Base-by-base conservation (phyloP, 768 basidiomycete species). In the Leucogyrophana mollusca region DNA sequence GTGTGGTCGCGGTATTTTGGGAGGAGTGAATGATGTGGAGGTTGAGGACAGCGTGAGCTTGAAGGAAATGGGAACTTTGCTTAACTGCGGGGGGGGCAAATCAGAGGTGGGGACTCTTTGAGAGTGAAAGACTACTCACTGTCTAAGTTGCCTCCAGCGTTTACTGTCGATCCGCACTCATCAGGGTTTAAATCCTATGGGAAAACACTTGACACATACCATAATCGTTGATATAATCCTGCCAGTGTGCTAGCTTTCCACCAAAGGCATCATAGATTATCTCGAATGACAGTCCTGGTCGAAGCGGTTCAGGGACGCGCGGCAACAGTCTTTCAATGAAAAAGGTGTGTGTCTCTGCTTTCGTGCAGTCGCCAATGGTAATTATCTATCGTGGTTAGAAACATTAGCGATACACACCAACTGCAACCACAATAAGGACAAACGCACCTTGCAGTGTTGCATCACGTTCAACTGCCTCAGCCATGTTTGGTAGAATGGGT, bases 1-100 rank as follows among this genome's bases (percentile, higher is more conserved):
- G 64, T 50, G 52, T 65, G 17, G 48, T 66, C 3, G 67, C 62
- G 0, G 76, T 60, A 1, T 80, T 66, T 58, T 90, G 86, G 2
- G 85, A 84, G 2, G 88, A 85, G 56, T 92, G 89, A 43, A 93
- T 87, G 61, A 93, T 86, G 60, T 93, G 90, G 11, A 93, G 77
- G 54, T 93, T 92, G 45, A 93, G 77, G 1, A 90, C 71, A 1
- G 88, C 76, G 48, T 92, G 87, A 0, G 90, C 90, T 68, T 92
- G 90, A 18, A 92, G 77, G 69, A 90, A 92, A 57, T 88, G 86
- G 0, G 88, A 87, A 47, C 83, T 82, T 56, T 87, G 83, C 56
- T 82, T 83, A 61, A 90, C 87, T 90, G 52, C 13, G 23, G n/a
- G n/a, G n/a, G n/a, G n/a, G 21, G 40, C 33, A 49, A 25, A 47